Evolutionary conservation across 495 filamentous ascomycete genomes (phyloP).

Genomic region (Evernia prunastri): DNA sequence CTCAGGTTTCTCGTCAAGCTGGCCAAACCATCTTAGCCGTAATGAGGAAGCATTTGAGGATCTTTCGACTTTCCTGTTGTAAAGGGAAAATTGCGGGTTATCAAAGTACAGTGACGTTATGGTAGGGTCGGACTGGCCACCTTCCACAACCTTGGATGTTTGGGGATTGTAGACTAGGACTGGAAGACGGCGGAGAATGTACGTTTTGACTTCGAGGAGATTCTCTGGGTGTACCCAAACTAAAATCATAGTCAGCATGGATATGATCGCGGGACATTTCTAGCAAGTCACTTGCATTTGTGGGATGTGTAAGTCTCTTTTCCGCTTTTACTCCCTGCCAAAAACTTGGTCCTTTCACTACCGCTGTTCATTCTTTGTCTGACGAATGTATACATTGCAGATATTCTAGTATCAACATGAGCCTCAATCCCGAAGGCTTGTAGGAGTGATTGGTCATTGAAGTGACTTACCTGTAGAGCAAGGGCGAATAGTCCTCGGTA

Average conservation of each 20-base stretch:
- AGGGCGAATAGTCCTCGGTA: conserved; percentile 85
- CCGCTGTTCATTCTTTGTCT: conserved; percentile 68
- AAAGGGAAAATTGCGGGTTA: conserved; percentile 74
- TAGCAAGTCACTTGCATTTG: conserved; percentile 58
- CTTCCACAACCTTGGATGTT: conserved; percentile 68
- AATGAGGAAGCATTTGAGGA: conserved; percentile 73
- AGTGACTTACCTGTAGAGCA: conserved; percentile 59
- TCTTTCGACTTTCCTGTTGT: conserved; percentile 74
- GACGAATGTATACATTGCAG: conserved; percentile 91
- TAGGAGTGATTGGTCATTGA: neutral
- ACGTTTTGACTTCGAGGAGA: conserved; percentile 90
- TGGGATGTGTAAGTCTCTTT: conserved; percentile 75
- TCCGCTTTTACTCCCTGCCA: conserved; percentile 38
- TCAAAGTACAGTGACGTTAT: conserved; percentile 97
- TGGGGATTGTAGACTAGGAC: conserved; percentile 88
- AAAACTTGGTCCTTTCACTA: conserved; percentile 36
- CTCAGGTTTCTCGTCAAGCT: conserved; percentile 67
- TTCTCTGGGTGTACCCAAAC: conserved; percentile 96
- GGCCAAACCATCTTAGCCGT: conserved; percentile 85
- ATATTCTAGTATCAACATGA: conserved; percentile 45
- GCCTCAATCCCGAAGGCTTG: neutral
- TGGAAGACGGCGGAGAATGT: conserved; percentile 81
- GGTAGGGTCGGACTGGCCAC: conserved; percentile 72
- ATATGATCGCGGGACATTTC: conserved; percentile 68
- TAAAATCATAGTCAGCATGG: conserved; percentile 24